Evolutionary conservation across 2,329 filamentous ascomycete species (phyloP).

Genomic region (Verticillium dahliae): DNA sequence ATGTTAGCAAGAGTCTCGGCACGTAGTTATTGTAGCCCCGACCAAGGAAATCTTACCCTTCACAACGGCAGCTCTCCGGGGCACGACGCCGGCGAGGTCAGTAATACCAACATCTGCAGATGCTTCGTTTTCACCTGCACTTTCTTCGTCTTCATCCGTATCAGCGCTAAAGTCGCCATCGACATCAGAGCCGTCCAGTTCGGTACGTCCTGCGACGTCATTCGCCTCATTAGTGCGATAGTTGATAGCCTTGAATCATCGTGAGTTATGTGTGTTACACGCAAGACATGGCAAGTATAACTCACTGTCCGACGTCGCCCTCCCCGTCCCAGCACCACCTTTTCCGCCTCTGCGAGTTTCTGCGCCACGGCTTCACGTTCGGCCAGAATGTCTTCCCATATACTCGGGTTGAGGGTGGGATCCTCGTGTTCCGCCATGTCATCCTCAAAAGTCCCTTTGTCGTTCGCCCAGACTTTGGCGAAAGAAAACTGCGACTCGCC

Average conservation of each 20-base stretch:
- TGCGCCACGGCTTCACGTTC: constrained; percentile 53
- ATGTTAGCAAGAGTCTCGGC: background rate
- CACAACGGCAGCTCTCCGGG: background rate
- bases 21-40: background rate
- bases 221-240: constrained; percentile 16
- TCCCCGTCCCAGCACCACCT: constrained; percentile 78
- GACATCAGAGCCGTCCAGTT: constrained; percentile 11
- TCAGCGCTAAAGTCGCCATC: constrained; percentile 20
- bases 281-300: background rate
- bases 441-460: constrained; percentile 61
- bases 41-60: background rate
- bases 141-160: constrained; percentile 14
- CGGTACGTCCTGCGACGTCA: constrained; percentile 9
- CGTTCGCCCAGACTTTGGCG: constrained; percentile 87
- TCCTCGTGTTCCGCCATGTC: constrained; percentile 46
- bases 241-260: constrained; percentile 17
- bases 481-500: constrained; percentile 81
- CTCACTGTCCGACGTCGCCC: constrained; percentile 61
- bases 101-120: background rate
- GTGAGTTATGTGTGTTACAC: background rate
- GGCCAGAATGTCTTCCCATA: constrained; percentile 85
- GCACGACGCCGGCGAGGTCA: background rate
- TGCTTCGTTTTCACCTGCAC: constrained; percentile 9
- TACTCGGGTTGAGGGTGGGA: constrained; percentile 53
- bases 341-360: constrained; percentile 60